Evolutionary conservation across 371 early-diverging fungal genomes (phyloP), one percentile per base, ranked within the genome.

Genomic region (Mucor piriformis): DNA sequence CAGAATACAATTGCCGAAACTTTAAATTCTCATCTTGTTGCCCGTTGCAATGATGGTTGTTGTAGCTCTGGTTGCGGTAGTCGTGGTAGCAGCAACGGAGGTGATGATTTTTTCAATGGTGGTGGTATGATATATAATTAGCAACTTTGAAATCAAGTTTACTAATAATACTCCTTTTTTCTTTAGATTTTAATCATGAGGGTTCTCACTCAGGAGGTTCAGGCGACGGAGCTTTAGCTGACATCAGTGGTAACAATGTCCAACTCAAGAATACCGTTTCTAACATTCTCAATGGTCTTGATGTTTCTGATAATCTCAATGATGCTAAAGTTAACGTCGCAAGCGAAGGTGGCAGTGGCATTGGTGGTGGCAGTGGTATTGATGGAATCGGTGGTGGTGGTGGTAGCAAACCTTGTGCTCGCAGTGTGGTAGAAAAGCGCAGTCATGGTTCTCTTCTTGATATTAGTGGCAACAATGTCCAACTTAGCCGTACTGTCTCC

Each of bases 191-290:
- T 35, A 34, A 18, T 23, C 18, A 21, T 6, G 53, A 53, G 20
- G 40, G 38, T 29, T 0, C 29, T 18, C 32, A 37, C 42, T 43
- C 46, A 34, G 42, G 32, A 33, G 15, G 38, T 15, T 37, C 38
- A 29, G 29, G 29, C 8, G 29, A 29, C 1, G 29, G 8, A 6
- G 29, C 29, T 37, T n/a, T 61, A 13, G 43, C 50, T 20, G 24
- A 50, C n/a, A 42, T 40, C 24, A 50, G 46, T n/a, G 34, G 48
- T 35, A 50, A 23, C 49, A 34, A 62, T 11, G 50, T 59, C 13
- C 23, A 10, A 23, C 5, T n/a, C 32, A 29, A 49, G 5, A n/a
- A 47, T 27, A 35, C 27, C 24, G 23, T n/a, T 32, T 34, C 37
- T 6, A 29, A 59, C 33, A 16, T 43, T 43, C 21, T 32, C 3